Base-by-base conservation (phyloP, 257 asterid species). In the Misopates orontium region DNA sequence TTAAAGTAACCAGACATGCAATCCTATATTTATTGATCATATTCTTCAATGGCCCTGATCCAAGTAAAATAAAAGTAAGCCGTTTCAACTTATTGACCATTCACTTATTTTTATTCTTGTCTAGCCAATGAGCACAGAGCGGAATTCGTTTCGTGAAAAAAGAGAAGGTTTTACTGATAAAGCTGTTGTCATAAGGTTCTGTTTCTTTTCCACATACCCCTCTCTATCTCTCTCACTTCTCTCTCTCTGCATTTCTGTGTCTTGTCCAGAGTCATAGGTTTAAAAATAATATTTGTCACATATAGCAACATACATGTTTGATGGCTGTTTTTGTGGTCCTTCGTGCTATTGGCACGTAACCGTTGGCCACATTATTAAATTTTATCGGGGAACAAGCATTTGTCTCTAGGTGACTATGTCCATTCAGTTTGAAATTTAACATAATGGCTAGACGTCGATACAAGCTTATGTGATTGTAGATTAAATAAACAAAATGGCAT, bases 131-230 rank as follows among this genome's bases (percentile, higher is more conserved):
- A 88, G 99, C 77, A 82, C 74, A 83, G 86, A 85, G 69, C 83
- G 99, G 57, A 85, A 69, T 71, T 90, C 99, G 61, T 94, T 94
- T 70, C 93, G 95, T 71, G 97, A 86, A 24, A 73, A 85, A 32
- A 90, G 90, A 50, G 96, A 90, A 79, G 97, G 99, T 53, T 90
- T 82, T 75, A 82, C 97, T 5, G 97, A 94, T 77, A 94, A 94
- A 81, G 97, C 99, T 23, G 96, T 94, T 49, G 80, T 74, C 66
- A 94, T 90, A 80, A 94, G 99, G 99, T 94, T 76, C 62, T 42
- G 25, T 60, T 56, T 58, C 36, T 64, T 59, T 61, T 63, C 32
- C 49, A 32, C 60, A 44, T n/a, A n/a, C n/a, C n/a, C n/a, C 47
- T 62, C 32, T 10, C 56, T 58, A 63, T 54, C 22, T 64, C 55